These are phyloP conservation scores for Hemileccinum impolitum DNA, from an alignment of 768 basidiomycete genomes.

Conservation along the genomic window DNA sequence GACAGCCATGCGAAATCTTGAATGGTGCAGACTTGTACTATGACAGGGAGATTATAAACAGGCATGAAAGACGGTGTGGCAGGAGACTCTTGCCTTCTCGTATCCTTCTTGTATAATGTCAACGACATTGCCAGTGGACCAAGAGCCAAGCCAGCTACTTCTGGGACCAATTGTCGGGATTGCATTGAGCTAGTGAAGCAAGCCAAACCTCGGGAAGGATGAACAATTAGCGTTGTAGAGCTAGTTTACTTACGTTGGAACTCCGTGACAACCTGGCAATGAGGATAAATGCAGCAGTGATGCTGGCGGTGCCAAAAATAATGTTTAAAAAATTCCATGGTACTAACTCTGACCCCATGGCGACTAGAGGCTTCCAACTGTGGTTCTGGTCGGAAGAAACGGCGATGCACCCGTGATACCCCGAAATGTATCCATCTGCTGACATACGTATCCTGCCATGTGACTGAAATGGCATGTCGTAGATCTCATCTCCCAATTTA, in stretches of 20 bases:
- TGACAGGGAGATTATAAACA: not conserved
- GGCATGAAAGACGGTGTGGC: not conserved
- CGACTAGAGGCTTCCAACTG: too few relatives aligned
- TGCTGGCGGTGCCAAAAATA: too few relatives aligned
- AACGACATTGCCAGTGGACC: conserved; percentile 16
- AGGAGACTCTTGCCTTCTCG: conserved; percentile 16
- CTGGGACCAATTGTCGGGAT: conserved; percentile 29
- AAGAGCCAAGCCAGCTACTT: conserved; percentile 26
- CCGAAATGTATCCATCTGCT: too few relatives aligned
- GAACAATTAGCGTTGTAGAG: too few relatives aligned
- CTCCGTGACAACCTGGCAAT: too few relatives aligned
- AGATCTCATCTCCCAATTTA: conserved; percentile 33
- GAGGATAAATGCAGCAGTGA: too few relatives aligned
- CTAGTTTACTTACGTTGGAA: too few relatives aligned
- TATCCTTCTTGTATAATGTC: conserved; percentile 31
- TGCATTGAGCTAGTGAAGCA: conserved; percentile 11
- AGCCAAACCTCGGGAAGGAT: not conserved
- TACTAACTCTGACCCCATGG: too few relatives aligned
- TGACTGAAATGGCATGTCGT: conserved; percentile 29
- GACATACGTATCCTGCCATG: too few relatives aligned
- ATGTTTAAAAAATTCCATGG: too few relatives aligned
- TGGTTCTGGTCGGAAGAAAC: too few relatives aligned
- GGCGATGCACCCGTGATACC: too few relatives aligned
- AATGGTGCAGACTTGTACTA: conserved; percentile 28
- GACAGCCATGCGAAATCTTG: conserved; percentile 23